Conservation (phyloP, 108 stramenopile species). For the Aurantiochytrium sp. region DNA sequence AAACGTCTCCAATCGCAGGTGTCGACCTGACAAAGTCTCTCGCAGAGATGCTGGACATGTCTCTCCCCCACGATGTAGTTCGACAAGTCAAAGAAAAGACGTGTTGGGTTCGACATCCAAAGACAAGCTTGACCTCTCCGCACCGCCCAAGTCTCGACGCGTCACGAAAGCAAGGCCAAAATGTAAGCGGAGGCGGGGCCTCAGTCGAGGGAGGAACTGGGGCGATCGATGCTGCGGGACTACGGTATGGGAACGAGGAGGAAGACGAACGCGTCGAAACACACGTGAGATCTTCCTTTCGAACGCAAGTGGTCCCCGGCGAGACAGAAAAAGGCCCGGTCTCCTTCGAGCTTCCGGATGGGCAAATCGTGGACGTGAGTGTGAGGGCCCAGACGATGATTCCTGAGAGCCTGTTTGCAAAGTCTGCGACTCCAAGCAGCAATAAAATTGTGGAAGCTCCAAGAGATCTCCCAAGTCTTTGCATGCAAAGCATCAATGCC, state of each 20-base stretch:
- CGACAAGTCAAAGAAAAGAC: not conserved
- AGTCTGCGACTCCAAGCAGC: not conserved
- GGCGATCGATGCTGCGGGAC: too few species aligned
- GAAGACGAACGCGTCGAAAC: not conserved
- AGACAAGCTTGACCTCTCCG: too few species aligned
- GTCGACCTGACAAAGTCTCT: not conserved
- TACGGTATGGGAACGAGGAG: not conserved
- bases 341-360: conserved; percentile 15
- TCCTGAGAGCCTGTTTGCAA: not conserved
- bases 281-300: not conserved
- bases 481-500: not conserved
- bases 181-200: too few species aligned
- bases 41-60: not conserved
- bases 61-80: not conserved
- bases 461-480: not conserved
- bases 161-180: too few species aligned
- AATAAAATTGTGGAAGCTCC: too few species aligned
- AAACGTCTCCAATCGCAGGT: not conserved
- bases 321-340: not conserved
- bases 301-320: not conserved
- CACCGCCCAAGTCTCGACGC: too few species aligned
- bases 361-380: not conserved
- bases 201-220: too few species aligned
- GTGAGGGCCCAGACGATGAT: not conserved
- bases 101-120: not conserved